Evolutionary conservation across 1,284 basidiomycete genomes (phyloP), one percentile per base, ranked within the genome.

Genomic region (Trichosporon coremiiforme): DNA sequence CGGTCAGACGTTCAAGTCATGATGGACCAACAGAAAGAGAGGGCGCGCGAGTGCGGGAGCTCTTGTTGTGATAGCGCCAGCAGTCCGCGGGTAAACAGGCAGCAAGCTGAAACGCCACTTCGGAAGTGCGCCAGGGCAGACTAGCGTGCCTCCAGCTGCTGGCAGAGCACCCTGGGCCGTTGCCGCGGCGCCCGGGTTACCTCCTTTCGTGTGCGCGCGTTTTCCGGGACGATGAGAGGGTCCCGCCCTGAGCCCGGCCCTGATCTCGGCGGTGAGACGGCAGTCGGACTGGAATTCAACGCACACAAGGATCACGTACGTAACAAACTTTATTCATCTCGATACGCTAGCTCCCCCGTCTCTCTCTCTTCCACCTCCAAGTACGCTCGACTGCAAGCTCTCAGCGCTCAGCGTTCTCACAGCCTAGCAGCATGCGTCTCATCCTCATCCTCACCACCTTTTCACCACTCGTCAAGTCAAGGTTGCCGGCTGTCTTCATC

Each of bases 241-340:
- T 31, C 57, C 6, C 17, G 15, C 57, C 57, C 31, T 33, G 31
- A 53, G 31, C 15, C 12, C 0, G 2, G 31, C 57, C 57, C 57
- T 60, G 57, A 60, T 9, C 33, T 35, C 33, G 25, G 4, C 15
- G 57, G 10, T 60, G 41, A 12, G 31, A n/a, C 4, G 13, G 10
- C 53, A 13, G 12, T 6, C 29, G 5, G 29, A 13, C 25, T 29
- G 55, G 55, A 29, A 31, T 17, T 13, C 12, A 33, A 35, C 31
- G 57, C 57, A 60, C 57, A 60, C 57, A 60, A 60, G 31, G 57
- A 22, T 33, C 57, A 60, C 22, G 57, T 60, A 60, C 57, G 57
- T 60, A 60, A 60, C 57, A 33, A 60, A 60, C 57, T 60, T 33
- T 60, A 60, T 60, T 33, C 29, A 31, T 29, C 36, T 2, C 1